Base-by-base conservation (phyloP, 495 filamentous ascomycete genomes). In the Penicillium bovifimosum region DNA sequence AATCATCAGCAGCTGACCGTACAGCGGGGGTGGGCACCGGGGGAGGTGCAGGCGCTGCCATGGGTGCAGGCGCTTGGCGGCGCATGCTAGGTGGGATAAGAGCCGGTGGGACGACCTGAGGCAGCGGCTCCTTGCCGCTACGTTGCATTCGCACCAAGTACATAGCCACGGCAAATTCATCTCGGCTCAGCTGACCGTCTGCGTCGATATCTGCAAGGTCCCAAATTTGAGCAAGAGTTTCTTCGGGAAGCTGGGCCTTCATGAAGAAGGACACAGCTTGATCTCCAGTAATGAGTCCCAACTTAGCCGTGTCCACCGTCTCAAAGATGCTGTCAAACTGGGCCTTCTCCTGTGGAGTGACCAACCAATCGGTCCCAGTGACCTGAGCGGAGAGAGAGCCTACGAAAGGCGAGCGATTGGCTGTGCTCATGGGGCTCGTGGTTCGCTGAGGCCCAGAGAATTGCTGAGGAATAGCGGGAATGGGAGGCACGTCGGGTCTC, bases 111-210 rank as follows among this genome's bases (percentile, higher is more conserved):
- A 98, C 74, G 7, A 79, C 71, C 13, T 88, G 74, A 2, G 92
- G 92, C 4, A 97, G 64, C 24, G 76, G 65, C 43, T 83, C 83
- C 32, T 82, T 83, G 52, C 84, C 88, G 51, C 75, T 82, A 18
- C 90, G 81, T 66, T 96, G 91, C 64, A 93, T 84, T 50, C 89
- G 80, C 56, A 98, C 96, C 31, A 98, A 77, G 64, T 95, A 91
- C 93, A 98, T 97, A 41, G 95, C 93, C 44, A 98, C 91, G 0
- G 93, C 92, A 63, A 98, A 98, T 61, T 95, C 91, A 65, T 98
- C 93, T 49, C 80, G 78, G 31, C 76, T 90, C 35, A 98, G 75
- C 50, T 84, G 85, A 9, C 93, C 93, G 48, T 91, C 87, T 13
- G 88, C 91, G 56, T 86, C 87, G 64, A 96, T 93, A 76, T 97